Base-by-base conservation (phyloP, 768 basidiomycete genomes). In the Pleurotus eryngii region DNA sequence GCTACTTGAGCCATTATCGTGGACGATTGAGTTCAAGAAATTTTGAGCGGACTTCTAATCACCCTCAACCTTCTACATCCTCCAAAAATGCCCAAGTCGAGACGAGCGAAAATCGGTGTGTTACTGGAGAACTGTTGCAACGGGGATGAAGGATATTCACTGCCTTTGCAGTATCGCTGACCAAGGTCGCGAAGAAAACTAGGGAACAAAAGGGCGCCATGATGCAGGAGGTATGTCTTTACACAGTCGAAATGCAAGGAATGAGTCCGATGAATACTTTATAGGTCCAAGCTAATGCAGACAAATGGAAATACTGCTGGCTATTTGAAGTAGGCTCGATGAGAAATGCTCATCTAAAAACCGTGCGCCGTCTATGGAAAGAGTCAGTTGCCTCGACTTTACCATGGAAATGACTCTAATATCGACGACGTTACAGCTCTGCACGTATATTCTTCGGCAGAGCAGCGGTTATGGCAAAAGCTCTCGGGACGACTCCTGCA, bases 251-350 rank as follows among this genome's bases (percentile, higher is more conserved):
- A 14, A n/a, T 20, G 55, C 5, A n/a, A 37, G 2, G 3, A 22
- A n/a, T 38, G 45, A 27, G 15, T 20, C 47, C 27, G 27, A 26
- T 56, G 24, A 42, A 56, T 49, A 14, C 22, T 11, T 45, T 17
- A 56, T 65, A 95, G 92, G 76, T 98, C 55, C 90, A 92, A 77
- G 80, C 80, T 67, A 85, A 86, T 68, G 76, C 86, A 18, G 93
- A 95, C 63, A 90, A 92, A 76, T 98, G 92, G 87, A 84, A 84
- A 67, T 95, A 97, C 72, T 90, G 92, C 74, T 99, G 95, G 92
- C 69, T 98, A 39, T 97, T 99, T 68, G 86, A 90, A 64, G 92
- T 98, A 4, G 95, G 95, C 14, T 85, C 94, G 63, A 96, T 98
- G 94, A 81, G 97, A 59, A 98, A 96, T 74, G 77, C 94, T 24